phyloP scores from a whole-genome alignment of 2,329 filamentous ascomycete genomes.

The Trichophyton schoenleinii region DNA sequence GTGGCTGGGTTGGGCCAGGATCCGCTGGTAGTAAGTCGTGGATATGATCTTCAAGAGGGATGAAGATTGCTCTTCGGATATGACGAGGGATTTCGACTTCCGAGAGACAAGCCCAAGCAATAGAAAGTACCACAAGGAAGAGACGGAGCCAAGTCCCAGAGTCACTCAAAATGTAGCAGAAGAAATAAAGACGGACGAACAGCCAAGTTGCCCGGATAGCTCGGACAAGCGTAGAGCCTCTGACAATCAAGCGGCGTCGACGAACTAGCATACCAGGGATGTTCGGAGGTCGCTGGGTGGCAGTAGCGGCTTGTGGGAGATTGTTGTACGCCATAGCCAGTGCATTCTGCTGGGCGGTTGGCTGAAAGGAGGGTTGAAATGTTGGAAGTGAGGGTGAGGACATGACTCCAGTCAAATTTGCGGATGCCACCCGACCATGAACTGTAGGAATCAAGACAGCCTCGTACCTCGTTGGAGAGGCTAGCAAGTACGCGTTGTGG shows the following conservation, averaged over 20 bases:
- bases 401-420: too few relatives aligned
- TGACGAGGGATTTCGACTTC: slow-evolving; percentile 29
- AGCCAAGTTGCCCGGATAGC: slow-evolving; percentile 41
- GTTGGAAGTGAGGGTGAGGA: too few relatives aligned
- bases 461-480: slow-evolving; percentile 34
- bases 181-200: slow-evolving; percentile 45
- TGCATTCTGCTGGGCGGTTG: too few relatives aligned
- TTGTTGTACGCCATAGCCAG: not conserved
- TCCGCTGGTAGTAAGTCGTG: slow-evolving; percentile 30
- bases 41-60: slow-evolving; percentile 33
- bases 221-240: slow-evolving; percentile 1
- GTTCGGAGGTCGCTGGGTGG: not conserved
- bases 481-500: slow-evolving; percentile 30
- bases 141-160: slow-evolving; percentile 35
- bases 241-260: slow-evolving; percentile 1
- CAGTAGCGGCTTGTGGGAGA: not conserved
- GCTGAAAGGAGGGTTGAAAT: too few relatives aligned
- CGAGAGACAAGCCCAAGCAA: slow-evolving; percentile 30
- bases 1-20: slow-evolving; percentile 14
- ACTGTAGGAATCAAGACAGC: slow-evolving; percentile 23
- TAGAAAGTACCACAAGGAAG: slow-evolving; percentile 27
- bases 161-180: slow-evolving; percentile 46
- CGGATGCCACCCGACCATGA: too few relatives aligned
- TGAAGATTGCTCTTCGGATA: slow-evolving; percentile 24
- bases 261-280: not conserved